Evolutionary conservation across 225 moss, liverwort and hornwort species (phyloP), one percentile per base, ranked within the genome.

Genomic region (Antitrichia curtipendula): DNA sequence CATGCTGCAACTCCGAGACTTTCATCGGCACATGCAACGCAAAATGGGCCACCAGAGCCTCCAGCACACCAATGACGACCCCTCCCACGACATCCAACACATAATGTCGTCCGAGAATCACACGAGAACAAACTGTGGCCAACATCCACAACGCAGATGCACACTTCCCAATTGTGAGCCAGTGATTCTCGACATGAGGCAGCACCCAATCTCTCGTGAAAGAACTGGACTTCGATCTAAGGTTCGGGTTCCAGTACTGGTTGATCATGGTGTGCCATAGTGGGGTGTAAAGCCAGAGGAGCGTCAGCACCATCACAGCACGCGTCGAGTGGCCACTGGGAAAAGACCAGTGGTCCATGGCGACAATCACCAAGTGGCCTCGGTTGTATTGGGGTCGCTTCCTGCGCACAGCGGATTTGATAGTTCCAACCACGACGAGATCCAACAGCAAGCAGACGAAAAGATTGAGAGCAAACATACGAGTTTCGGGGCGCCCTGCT

Each of bases 261-360:
- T 49, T 82, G 59, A 89, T 43, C 43, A 83, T 52, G 49, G 88
- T 61, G 17, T 71, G 90, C 95, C 93, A 95, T 8, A 96, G 53
- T 24, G 94, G 88, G 63, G 89, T 74, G 87, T 96, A 92, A 24
- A 96, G 92, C 92, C 93, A 98, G 84, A 93, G 47, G 83, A 95
- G 92, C 66, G 97, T 93, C 24, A 93, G 88, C 80, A 98, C 89
- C 91, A 96, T 85, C 77, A 95, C 85, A 10, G 95, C 95, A 47
- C 96, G 91, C 8, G 97, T 94, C 17, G 96, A 94, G 81, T 98
- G 97, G 21, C 96, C 95, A 49, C 96, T 97, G 40, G 97, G 97
- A 34, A 96, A 97, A 27, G 98, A 98, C 88, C 93, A 95, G 82
- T 95, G 95, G 77, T 96, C 98, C 91, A 89, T 88, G 15, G 91